Evolutionary conservation across 1,284 basidiomycete species (phyloP), one percentile per base, ranked within the genome.

Genomic region (Vanrija humicola): DNA sequence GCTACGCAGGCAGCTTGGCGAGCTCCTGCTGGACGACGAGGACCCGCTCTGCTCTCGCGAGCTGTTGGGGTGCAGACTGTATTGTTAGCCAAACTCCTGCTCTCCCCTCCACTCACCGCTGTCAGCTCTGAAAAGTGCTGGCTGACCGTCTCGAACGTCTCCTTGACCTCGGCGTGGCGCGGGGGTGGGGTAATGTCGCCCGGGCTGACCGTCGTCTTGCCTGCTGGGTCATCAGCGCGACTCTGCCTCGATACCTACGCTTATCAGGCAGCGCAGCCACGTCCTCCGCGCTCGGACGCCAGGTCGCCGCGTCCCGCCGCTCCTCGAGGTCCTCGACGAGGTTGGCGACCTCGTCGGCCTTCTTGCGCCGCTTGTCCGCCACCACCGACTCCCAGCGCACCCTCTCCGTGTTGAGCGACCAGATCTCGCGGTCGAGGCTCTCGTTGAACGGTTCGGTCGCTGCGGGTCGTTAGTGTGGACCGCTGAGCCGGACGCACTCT

Each of bases 371-470:
- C 56, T 80, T 82, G 44, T 82, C 82, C 38, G 84, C 84, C 38
- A 87, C 80, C 43, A 82, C 80, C 54, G 83, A 83, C 64, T 87
- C 83, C 82, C 83, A 87, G 58, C 83, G 80, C 43, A 88, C 74
- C 16, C 83, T 77, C 55, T 87, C 86, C 50, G 84, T 81, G 44
- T 84, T 83, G 16, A 88, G 72, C 1, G 84, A 83, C 83, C 84
- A 87, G 45, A 89, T 84, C 38, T 82, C 81, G 52, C 86, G 78
- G 67, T 89, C 88, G 39, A 90, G 79, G 1, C 82, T 83, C 71
- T 91, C 89, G 67, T 91, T 88, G 67, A 90, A 91, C 6, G 83
- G 81, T 65, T 90, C 87, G 56, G 83, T 82, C 23, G 86, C 87
- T 88, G 63, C 38, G 43, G 6, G 50, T 61, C 38, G 28, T 8